Base-by-base conservation (phyloP, 305 asterid species). In the Fraxinus velutina region DNA sequence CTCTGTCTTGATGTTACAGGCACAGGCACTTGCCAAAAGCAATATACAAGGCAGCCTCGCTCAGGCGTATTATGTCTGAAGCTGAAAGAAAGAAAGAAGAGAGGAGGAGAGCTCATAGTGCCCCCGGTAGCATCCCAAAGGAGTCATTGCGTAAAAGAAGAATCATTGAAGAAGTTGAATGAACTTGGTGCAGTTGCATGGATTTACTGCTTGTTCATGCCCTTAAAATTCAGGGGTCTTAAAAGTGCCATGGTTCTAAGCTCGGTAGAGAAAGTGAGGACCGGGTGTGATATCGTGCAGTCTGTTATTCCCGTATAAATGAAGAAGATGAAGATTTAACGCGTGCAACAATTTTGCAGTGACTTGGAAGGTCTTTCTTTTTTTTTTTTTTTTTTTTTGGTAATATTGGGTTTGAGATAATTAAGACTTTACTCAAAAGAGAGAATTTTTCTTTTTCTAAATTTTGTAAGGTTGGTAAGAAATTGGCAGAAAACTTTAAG, bases 11-110 rank as follows among this genome's bases (percentile, higher is more conserved):
- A 52, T 78, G 34, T 82, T 57, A 78, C 95, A 95, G 99, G 94
- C 97, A 94, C 77, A 90, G 94, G 79, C 98, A 95, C 89, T 86
- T 95, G 88, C 99, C 99, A 2, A 93, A 79, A 78, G 82, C 99
- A 79, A 88, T 95, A 85, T 94, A 91, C 79, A 95, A 88, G 88
- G 99, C 99, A 68, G 75, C 90, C 68, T 81, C 87, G 32, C 89
- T 90, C 77, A 87, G 92, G 72, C 97, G 97, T 33, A 62, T 87
- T 36, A 86, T 90, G 90, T 60, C 85, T 1, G 95, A 90, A 6
- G 91, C 97, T 62, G 90, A 85, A 83, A 90, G 94, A 86, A 91
- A 87, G 95, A 94, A 88, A 84, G 92, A 85, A 19, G 93, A 89
- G 80, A 94, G 90, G 88, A 90, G 93, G 87, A 88, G 93, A 86